Percentiles rank a stretch among this genome's conserved stretches.
Conservation (phyloP, 2,329 filamentous ascomycete species). For the Colletotrichum sp. region DNA sequence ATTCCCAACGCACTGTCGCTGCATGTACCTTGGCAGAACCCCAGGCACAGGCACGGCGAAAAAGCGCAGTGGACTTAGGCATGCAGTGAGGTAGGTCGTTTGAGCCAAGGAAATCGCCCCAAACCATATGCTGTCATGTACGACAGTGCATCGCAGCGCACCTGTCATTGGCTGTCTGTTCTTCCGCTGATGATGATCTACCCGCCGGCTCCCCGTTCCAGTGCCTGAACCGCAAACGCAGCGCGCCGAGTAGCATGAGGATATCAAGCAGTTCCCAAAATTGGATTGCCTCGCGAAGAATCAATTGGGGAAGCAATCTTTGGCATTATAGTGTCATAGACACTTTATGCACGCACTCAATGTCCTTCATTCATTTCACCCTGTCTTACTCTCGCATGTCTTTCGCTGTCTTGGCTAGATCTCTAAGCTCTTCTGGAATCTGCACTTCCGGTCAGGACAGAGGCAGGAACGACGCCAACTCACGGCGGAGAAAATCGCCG, state of each 20-base stretch:
- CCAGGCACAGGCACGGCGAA: neutral
- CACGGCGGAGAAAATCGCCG: neutral
- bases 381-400: neutral
- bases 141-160: neutral
- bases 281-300: neutral
- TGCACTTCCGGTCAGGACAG: neutral
- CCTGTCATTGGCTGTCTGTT: neutral
- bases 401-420: neutral
- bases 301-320: neutral
- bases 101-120: slow-evolving; percentile 3
- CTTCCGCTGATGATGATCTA: neutral
- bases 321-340: neutral
- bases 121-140: neutral
- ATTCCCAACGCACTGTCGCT: neutral
- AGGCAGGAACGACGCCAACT: neutral
- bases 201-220: neutral
- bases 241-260: neutral
- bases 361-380: neutral
- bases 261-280: neutral
- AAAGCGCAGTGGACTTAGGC: neutral
- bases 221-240: neutral
- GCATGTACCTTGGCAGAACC: neutral
- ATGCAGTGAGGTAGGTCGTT: neutral
- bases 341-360: neutral
- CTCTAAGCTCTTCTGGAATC: neutral